Base-by-base conservation (phyloP, 2,329 filamentous ascomycete genomes). In the Cercospora sesami region DNA sequence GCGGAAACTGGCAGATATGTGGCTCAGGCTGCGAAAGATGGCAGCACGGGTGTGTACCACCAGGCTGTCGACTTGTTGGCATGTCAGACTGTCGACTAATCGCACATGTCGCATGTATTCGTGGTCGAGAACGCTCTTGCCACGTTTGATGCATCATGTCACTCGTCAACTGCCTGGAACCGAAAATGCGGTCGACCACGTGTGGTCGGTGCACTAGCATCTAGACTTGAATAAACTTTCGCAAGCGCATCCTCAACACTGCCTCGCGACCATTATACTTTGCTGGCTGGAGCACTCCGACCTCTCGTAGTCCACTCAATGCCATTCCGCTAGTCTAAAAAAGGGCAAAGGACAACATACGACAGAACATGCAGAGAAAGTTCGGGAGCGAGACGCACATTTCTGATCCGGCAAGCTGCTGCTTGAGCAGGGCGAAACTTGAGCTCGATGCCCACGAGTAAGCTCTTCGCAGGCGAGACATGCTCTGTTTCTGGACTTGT, bases 391-490 rank as follows among this genome's bases (percentile, higher is more conserved):
- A 36, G 30, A 23, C 31, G 31, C 57, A 31, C 33, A 33, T 23
- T 5, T 51, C 21, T 51, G 59, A 14, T n/a, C 59, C 36, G n/a
- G 36, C 16, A 39, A 39, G 36, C 36, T 39, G 33, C 33, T 39
- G 33, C 33, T 39, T 39, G 5, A 16, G 33, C 33, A 16, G 33
- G 33, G 33, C 33, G 33, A 39, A 39, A 16, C 3, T 61, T 42
- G 33, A 14, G 31, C 36, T 10, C 16, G 10, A 33, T 33, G 33
- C 21, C 33, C 23, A 23, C 59, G 57, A 14, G 33, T 39, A 61
- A 61, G 59, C 59, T 45, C 33, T 36, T 53, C 28, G 18, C 60
- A 63, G 30, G 42, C 45, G 60, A 63, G 60, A 63, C 60, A 53
- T 31, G 39, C 26, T 42, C 8, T 26, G 12, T 23, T 51, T 23